Percentiles rank a stretch among this genome's conserved stretches.
Evolutionary conservation across 2,329 filamentous ascomycete species (phyloP).

Genomic region (Sporothrix mexicana): DNA sequence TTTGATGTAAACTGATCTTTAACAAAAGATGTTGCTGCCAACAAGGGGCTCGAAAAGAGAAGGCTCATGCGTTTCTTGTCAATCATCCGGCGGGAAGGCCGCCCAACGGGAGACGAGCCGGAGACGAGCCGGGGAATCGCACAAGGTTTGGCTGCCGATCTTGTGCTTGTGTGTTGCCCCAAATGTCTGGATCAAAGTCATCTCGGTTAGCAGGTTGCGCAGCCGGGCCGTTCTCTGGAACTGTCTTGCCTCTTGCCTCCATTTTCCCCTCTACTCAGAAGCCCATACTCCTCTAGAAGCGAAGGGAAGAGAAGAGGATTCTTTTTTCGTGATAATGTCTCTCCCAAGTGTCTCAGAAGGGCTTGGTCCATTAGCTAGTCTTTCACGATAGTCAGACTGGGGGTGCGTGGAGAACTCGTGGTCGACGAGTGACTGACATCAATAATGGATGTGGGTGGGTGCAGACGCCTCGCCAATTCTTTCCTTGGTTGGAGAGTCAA

Average conservation of each 20-base stretch:
- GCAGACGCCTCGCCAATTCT: neutral
- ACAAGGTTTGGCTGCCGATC: neutral
- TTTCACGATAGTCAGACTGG: neutral
- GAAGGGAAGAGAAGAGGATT: neutral
- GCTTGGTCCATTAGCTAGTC: neutral
- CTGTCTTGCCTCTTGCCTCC: constrained; percentile 8
- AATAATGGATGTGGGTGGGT: neutral
- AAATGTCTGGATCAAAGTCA: constrained; percentile 3
- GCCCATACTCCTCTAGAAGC: neutral
- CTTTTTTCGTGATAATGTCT: constrained; percentile 12
- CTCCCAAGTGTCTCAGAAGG: constrained; percentile 10
- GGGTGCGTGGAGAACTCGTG: neutral
- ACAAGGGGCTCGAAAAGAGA: no score
- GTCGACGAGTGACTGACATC: neutral
- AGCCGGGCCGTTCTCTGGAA: neutral
- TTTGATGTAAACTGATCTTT: no score
- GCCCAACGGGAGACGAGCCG: neutral
- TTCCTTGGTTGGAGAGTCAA: neutral
- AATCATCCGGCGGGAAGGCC: neutral
- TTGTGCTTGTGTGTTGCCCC: constrained; percentile 12
- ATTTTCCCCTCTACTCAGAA: neutral
- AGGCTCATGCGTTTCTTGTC: no score
- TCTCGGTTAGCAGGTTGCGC: constrained; percentile 24
- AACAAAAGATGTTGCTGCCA: no score
- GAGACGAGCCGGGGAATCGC: neutral